phyloP scores from a whole-genome alignment of 495 filamentous ascomycete species.

The Achaetomiella virescens region DNA sequence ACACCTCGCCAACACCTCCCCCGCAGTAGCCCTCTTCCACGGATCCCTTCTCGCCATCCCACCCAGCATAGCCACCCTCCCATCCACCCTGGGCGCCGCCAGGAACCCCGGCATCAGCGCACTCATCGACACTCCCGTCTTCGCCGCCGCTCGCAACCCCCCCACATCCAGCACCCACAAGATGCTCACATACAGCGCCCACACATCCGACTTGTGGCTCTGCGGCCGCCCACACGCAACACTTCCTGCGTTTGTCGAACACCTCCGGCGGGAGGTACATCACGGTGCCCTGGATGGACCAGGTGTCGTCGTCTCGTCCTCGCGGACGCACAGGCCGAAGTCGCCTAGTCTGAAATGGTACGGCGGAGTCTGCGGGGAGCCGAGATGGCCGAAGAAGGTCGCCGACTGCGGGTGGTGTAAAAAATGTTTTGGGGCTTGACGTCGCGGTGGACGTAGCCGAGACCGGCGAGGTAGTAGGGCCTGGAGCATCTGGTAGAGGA shows the following conservation, averaged over 20 bases:
- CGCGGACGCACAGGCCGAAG: conserved; percentile 3
- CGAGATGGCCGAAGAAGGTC: neutral
- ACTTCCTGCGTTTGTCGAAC: neutral
- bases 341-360: conserved; percentile 8
- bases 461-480: conserved; percentile 7
- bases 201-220: conserved; percentile 6
- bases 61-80: neutral
- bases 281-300: neutral
- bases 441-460: conserved; percentile 7
- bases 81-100: neutral
- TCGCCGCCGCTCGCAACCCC: neutral
- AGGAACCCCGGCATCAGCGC: neutral
- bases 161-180: conserved; percentile 1
- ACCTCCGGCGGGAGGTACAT: neutral
- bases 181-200: conserved; percentile 4
- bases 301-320: neutral
- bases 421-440: conserved; percentile 15
- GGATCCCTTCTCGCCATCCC: neutral
- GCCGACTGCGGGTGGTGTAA: neutral
- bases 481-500: conserved; percentile 8
- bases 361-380: neutral
- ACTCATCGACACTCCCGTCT: neutral
- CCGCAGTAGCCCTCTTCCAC: neutral
- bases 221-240: neutral
- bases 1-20: neutral